phyloP scores from a whole-genome alignment of 352 stramenopile genomes.

The Pythium volutum region DNA sequence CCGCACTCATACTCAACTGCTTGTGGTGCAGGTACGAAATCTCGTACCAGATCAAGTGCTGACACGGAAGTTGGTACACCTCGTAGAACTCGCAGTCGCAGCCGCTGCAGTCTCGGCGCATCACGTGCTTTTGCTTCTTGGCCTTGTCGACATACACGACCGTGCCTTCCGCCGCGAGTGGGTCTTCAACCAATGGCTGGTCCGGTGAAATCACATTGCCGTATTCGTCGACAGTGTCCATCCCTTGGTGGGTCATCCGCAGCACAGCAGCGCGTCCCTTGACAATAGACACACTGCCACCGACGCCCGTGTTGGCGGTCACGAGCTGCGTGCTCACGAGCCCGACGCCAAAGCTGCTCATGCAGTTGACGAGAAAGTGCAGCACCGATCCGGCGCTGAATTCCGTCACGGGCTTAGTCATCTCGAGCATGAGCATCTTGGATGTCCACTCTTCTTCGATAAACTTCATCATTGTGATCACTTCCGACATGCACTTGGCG shows the following conservation, averaged over 20 bases:
- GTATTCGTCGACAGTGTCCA: slow-evolving; percentile 7
- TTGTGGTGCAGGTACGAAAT: slow-evolving; percentile 57
- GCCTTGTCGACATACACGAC: slow-evolving; percentile 54
- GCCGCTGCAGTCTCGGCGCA: slow-evolving; percentile 51
- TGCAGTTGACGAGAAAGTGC: slow-evolving; percentile 67
- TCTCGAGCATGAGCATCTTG: slow-evolving; percentile 71
- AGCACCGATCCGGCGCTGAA: slow-evolving; percentile 53
- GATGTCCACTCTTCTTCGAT: slow-evolving; percentile 69
- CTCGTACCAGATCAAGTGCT: slow-evolving; percentile 78
- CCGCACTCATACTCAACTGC: slow-evolving; percentile 58
- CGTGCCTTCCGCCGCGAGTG: slow-evolving; percentile 23
- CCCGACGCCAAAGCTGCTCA: slow-evolving; percentile 60
- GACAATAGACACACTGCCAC: slow-evolving; percentile 26
- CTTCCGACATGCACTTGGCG: slow-evolving; percentile 54
- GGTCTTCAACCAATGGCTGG: slow-evolving; percentile 14
- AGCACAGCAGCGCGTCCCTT: slow-evolving; percentile 28
- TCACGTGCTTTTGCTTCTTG: slow-evolving; percentile 58
- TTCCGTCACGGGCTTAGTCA: slow-evolving; percentile 65
- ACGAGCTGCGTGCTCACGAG: slow-evolving; percentile 62
- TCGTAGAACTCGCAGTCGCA: slow-evolving; percentile 71
- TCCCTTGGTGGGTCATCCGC: slow-evolving; percentile 20
- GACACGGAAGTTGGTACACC: slow-evolving; percentile 62
- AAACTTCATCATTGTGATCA: slow-evolving; percentile 64
- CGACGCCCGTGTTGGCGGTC: slow-evolving; percentile 37
- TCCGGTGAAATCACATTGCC: slow-evolving; percentile 9